phyloP scores from a whole-genome alignment of 768 basidiomycete genomes.

The Mycena floridula region DNA sequence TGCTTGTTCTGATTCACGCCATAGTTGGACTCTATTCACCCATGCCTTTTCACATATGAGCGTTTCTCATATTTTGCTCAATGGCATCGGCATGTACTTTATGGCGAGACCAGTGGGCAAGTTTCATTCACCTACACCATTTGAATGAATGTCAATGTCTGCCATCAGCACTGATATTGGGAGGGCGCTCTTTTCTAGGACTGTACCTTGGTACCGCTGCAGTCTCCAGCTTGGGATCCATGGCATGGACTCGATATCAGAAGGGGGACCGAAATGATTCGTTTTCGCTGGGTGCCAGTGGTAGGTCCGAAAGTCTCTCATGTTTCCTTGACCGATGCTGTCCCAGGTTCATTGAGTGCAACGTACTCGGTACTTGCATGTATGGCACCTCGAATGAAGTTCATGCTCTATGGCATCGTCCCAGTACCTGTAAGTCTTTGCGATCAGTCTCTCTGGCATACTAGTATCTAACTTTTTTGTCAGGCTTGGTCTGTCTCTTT shows the following conservation, averaged over 20 bases:
- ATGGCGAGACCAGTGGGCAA: conserved; percentile 63
- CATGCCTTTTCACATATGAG: conserved; percentile 65
- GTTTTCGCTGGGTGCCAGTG: conserved; percentile 71
- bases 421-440: conserved; percentile 82
- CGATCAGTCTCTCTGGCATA: too few species aligned
- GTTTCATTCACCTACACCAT: too few species aligned
- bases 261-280: conserved; percentile 32
- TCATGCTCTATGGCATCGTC: conserved; percentile 69
- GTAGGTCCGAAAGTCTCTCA: conserved; percentile 29
- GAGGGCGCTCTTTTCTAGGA: too few species aligned
- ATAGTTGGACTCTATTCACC: conserved; percentile 72
- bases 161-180: too few species aligned
- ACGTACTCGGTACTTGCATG: conserved; percentile 69
- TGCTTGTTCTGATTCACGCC: conserved; percentile 6
- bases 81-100: conserved; percentile 74
- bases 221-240: conserved; percentile 41
- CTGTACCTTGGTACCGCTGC: too few species aligned
- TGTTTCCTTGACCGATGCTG: conserved; percentile 1
- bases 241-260: conserved; percentile 40
- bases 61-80: conserved; percentile 60
- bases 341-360: conserved; percentile 63
- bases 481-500: too few species aligned
- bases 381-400: conserved; percentile 56
- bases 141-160: too few species aligned
- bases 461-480: too few species aligned